Percentiles rank a stretch among this genome's conserved stretches.
phyloP scores from a whole-genome alignment of 2,329 filamentous ascomycete species.

The Paracoccidioides brasiliensis region DNA sequence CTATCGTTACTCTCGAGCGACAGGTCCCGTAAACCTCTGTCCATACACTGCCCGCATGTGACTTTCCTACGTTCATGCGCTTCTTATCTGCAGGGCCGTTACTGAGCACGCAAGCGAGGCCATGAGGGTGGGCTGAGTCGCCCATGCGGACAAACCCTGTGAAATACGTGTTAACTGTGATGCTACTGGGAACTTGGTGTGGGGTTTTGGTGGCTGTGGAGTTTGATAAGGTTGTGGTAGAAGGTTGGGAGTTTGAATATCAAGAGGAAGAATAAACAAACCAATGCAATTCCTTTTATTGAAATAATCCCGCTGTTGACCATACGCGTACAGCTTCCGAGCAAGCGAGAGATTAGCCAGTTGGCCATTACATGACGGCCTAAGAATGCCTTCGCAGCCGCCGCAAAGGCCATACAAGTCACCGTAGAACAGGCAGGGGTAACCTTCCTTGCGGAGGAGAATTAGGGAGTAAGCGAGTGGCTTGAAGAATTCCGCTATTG shows the following conservation, averaged over 20 bases:
- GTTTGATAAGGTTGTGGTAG: neutral
- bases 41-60: constrained; percentile 49
- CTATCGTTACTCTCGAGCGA: constrained; percentile 44
- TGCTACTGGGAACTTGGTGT: neutral
- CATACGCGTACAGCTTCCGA: constrained; percentile 54
- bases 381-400: constrained; percentile 13
- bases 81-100: constrained; percentile 38
- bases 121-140: constrained; percentile 36
- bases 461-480: constrained; percentile 60
- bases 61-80: constrained; percentile 49
- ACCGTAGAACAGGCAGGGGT: constrained; percentile 58
- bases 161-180: neutral
- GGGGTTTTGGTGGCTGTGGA: neutral
- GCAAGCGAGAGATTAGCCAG: constrained; percentile 49
- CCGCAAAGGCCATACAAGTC: constrained; percentile 52
- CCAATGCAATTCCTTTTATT: constrained; percentile 49
- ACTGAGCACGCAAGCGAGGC: constrained; percentile 46
- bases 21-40: constrained; percentile 48
- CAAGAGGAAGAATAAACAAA: constrained; percentile 4
- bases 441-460: constrained; percentile 49
- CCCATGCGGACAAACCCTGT: constrained; percentile 37
- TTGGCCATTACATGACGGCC: constrained; percentile 34
- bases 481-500: constrained; percentile 55
- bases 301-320: constrained; percentile 51
- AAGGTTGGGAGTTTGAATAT: neutral